Base-by-base conservation (phyloP, 257 asterid genomes). In the Solanum pimpinellifolium region DNA sequence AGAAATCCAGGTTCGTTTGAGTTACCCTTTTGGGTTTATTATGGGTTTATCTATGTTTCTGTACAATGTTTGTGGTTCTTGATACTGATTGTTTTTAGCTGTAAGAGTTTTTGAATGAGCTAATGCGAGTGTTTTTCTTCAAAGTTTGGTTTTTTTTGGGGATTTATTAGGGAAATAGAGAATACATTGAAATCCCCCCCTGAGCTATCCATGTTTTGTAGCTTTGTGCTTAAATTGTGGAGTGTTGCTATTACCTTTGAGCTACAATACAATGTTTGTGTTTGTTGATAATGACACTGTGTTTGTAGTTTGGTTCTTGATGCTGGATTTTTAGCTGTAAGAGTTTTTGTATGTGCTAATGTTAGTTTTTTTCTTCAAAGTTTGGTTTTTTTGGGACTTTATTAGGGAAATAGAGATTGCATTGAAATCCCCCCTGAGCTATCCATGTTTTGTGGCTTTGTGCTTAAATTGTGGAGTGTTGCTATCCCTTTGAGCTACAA, bases 1-100 rank as follows among this genome's bases (percentile, higher is more conserved):
- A 89, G 66, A 91, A 91, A 91, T 86, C 93, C 87, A 96, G 97
- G 99, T 96, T 89, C 8, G 83, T 27, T 85, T 49, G 46, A 4
- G 16, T 39, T 72, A 69, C 59, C 52, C 8, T 69, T 75, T 31
- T 7, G 46, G 23, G 3, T 76, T 46, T 21, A 12, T 41, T 68
- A 2, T 47, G 11, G 7, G 27, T 44, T 44, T 77, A 25, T 62
- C 35, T 42, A 18, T 3, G 47, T 74, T 84, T 80, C 12, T 75
- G 59, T 69, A 41, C 46, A 13, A 25, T 59, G 69, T 44, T 11
- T 86, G 68, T 88, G 56, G 31, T 83, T 27, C 87, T 68, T 68
- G 74, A 68, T 62, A 84, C n/a, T 15, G 66, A 49, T 49, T 49
- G 21, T 15, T 74, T 74, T 23, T 74, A 74, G 56, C 31, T 74